Conservation (phyloP, 176 grass and related monocot species). For the Oryza brachyantha region DNA sequence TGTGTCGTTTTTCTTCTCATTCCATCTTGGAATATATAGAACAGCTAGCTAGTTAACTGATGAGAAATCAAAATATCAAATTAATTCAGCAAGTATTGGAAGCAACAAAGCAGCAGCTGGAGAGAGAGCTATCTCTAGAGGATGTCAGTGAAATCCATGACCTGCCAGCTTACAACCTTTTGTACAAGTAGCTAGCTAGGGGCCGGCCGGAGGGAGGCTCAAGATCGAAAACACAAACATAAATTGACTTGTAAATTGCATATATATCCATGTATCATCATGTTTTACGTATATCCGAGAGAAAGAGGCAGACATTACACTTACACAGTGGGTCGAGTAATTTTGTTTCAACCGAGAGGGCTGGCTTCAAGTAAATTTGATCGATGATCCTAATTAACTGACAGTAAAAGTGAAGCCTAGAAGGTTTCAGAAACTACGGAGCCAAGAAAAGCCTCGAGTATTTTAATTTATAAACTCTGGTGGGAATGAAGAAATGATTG, state of each 20-base stretch:
- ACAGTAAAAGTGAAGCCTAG: background rate
- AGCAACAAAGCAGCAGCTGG: conserved; percentile 78
- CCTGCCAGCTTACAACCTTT: conserved; percentile 80
- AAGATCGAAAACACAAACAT: background rate
- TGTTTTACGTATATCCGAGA: no score
- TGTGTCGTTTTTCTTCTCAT: background rate
- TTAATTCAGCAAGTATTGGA: conserved; percentile 65
- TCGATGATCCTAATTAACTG: no score
- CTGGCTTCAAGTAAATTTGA: no score
- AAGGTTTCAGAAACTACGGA: no score
- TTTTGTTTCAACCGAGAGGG: background rate
- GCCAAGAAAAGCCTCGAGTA: no score
- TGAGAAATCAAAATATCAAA: background rate
- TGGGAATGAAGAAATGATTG: background rate
- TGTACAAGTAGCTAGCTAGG: conserved; percentile 48
- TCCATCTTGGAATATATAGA: background rate
- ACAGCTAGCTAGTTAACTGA: background rate
- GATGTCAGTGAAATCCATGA: conserved; percentile 74
- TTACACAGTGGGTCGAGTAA: background rate
- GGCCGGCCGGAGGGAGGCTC: background rate
- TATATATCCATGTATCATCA: no score
- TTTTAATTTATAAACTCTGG: background rate
- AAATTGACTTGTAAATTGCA: no score
- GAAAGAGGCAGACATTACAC: no score
- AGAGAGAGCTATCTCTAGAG: conserved; percentile 83